Evolutionary conservation across 495 filamentous ascomycete genomes (phyloP).

Genomic region (Aspergillus steynii): DNA sequence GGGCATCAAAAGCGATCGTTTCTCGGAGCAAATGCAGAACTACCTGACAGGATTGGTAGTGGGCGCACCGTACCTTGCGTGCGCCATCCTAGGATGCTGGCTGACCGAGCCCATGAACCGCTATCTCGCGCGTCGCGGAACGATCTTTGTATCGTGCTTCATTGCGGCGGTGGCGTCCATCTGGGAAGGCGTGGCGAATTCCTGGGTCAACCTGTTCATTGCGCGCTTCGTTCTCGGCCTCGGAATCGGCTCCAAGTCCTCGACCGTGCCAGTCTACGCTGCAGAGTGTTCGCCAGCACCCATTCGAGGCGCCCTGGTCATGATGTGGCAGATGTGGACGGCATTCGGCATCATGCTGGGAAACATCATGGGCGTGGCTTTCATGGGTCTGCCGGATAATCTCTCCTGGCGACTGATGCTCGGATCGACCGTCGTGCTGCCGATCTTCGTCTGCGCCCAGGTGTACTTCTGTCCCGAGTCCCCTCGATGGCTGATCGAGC

Average conservation of each 20-base stretch:
- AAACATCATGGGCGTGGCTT: constrained; percentile 70
- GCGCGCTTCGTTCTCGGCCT: constrained; percentile 62
- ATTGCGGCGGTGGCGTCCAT: constrained; percentile 50
- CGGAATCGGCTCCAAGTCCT: constrained; percentile 61
- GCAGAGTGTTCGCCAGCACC: constrained; percentile 58
- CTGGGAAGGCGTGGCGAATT: constrained; percentile 49
- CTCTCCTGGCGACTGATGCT: constrained; percentile 50
- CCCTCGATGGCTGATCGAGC: constrained; percentile 66
- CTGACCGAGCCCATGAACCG: constrained; percentile 58
- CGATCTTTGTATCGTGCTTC: constrained; percentile 55
- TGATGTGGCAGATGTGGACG: constrained; percentile 67
- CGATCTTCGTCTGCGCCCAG: constrained; percentile 45
- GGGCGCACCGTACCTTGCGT: constrained; percentile 47
- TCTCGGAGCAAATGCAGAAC: constrained; percentile 24
- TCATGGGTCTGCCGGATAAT: constrained; percentile 42
- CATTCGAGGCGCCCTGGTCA: constrained; percentile 61
- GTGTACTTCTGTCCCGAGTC: constrained; percentile 68
- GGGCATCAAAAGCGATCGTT: constrained; percentile 25
- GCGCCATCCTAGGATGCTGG: constrained; percentile 49
- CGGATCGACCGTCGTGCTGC: constrained; percentile 46
- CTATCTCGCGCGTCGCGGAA: constrained; percentile 56
- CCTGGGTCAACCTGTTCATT: constrained; percentile 54
- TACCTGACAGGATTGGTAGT: constrained; percentile 48
- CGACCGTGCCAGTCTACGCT: constrained; percentile 58
- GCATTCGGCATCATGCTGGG: constrained; percentile 83